Evolutionary conservation across 1,284 basidiomycete genomes (phyloP).

Genomic region (Ceratobasidium sp.): DNA sequence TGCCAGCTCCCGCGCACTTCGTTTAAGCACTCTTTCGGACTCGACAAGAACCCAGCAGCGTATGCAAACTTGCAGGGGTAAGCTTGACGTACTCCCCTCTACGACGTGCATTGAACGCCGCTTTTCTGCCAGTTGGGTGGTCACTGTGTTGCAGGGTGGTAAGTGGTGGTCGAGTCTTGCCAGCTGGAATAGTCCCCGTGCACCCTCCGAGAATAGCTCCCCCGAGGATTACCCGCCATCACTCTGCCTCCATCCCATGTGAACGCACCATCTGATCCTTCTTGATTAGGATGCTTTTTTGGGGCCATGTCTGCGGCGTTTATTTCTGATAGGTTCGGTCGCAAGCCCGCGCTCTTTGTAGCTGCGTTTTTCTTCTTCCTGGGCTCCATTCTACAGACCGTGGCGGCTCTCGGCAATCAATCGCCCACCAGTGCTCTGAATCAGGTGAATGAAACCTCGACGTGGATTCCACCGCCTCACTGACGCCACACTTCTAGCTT

Average conservation of each 20-base stretch:
- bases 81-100: neutral
- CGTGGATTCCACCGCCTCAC: conserved; percentile 6
- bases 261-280: conserved; percentile 9
- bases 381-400: conserved; percentile 54
- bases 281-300: conserved; percentile 51
- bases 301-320: conserved; percentile 54
- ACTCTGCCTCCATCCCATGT: neutral
- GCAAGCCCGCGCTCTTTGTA: conserved; percentile 52
- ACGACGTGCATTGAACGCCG: neutral
- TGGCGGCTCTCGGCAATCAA: conserved; percentile 51
- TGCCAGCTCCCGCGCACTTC: conserved; percentile 47
- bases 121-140: conserved; percentile 17
- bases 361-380: conserved; percentile 53
- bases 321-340: conserved; percentile 53
- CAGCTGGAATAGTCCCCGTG: neutral
- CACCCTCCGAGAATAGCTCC: conserved; percentile 20
- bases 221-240: conserved; percentile 9
- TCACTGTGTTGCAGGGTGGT: conserved; percentile 53
- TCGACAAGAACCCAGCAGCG: conserved; percentile 44
- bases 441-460: conserved; percentile 40
- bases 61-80: conserved; percentile 51
- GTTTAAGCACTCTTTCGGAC: conserved; percentile 50
- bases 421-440: conserved; percentile 49
- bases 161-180: conserved; percentile 1
- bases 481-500: conserved; percentile 46